Conservation (phyloP, 2,329 filamentous ascomycete species). For the Monilinia vaccinii-corymbosi region DNA sequence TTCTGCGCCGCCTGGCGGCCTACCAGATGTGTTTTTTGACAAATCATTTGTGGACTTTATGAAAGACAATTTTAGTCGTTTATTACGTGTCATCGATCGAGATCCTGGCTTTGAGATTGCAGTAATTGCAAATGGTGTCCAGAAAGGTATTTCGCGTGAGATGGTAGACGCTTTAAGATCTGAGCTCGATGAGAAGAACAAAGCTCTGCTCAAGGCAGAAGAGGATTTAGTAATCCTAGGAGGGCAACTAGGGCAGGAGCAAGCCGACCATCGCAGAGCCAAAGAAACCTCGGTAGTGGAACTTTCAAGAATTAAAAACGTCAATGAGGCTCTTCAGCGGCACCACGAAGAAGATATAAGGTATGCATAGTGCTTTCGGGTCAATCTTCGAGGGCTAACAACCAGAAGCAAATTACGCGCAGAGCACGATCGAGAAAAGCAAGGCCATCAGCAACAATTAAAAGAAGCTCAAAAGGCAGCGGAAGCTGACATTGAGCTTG, state of each 20-base stretch:
- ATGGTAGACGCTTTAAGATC: conserved; percentile 76
- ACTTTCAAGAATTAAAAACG: conserved; percentile 34
- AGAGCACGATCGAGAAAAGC: conserved; percentile 27
- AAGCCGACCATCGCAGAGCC: conserved; percentile 59
- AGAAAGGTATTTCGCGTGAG: conserved; percentile 89
- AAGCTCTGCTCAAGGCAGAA: conserved; percentile 39
- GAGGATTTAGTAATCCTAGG: conserved; percentile 39
- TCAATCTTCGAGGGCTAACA: conserved; percentile 15
- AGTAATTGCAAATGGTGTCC: conserved; percentile 66
- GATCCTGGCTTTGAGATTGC: conserved; percentile 83
- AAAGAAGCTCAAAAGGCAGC: conserved; percentile 39
- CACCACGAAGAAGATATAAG: conserved; percentile 59
- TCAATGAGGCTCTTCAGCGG: conserved; percentile 62
- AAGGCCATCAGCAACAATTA: conserved; percentile 34
- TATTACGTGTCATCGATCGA: conserved; percentile 78
- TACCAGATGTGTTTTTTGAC: conserved; percentile 81
- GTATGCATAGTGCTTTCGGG: conserved; percentile 29
- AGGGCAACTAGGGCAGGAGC: conserved; percentile 59
- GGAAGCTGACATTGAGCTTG: conserved; percentile 41
- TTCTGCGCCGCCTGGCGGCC: conserved; percentile 39
- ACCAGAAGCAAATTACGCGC: conserved; percentile 23
- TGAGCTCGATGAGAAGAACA: conserved; percentile 66
- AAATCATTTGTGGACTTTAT: conserved; percentile 83
- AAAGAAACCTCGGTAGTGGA: conserved; percentile 50
- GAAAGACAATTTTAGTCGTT: conserved; percentile 87